Conservation (phyloP, 257 asterid species). For the Solanum chilense region DNA sequence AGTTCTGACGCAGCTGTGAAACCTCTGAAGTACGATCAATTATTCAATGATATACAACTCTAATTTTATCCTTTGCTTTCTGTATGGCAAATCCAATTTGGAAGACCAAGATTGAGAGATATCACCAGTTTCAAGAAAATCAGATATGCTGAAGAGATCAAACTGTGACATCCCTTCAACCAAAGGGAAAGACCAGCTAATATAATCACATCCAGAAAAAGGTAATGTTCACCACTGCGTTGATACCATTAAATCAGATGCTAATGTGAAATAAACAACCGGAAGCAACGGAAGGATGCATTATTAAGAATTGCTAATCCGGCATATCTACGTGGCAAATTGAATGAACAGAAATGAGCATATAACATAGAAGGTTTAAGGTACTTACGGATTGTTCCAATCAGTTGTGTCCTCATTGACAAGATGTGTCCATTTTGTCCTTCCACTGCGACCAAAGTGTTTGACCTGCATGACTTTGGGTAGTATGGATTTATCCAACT, state of each 20-base stretch:
- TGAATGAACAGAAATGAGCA: neutral
- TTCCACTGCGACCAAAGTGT: constrained; percentile 95
- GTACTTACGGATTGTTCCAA: constrained; percentile 85
- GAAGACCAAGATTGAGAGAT: neutral
- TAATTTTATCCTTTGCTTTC: neutral
- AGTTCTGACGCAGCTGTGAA: neutral
- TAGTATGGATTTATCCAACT: constrained; percentile 71
- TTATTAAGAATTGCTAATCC: neutral
- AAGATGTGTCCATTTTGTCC: constrained; percentile 96
- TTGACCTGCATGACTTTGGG: constrained; percentile 98
- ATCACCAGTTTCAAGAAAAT: neutral
- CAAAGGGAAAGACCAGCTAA: neutral
- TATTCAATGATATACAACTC: neutral
- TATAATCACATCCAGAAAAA: neutral
- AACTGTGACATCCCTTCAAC: neutral
- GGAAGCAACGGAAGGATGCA: neutral
- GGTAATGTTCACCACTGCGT: neutral
- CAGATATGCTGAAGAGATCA: neutral
- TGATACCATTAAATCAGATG: neutral
- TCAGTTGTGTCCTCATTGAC: constrained; percentile 95
- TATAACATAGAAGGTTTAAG: neutral
- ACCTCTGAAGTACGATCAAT: neutral
- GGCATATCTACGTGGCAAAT: neutral
- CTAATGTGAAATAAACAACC: neutral
- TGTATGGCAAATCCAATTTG: neutral